Evolutionary conservation across 2,329 filamentous ascomycete species (phyloP).

Genomic region (Aureobasidium mangrovei): DNA sequence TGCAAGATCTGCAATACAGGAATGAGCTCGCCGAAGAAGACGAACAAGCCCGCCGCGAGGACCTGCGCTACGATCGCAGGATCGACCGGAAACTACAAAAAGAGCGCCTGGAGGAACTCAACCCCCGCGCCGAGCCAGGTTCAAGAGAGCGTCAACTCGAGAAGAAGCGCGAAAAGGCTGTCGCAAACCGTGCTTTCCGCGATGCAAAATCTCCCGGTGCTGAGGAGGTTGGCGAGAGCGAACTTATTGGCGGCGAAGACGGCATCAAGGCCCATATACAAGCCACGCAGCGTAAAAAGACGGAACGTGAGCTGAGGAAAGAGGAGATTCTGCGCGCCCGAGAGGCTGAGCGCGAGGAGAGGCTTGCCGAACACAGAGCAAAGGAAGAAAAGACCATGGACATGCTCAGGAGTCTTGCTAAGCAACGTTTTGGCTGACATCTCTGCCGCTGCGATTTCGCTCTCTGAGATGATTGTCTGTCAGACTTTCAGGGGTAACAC

Average conservation of each 20-base stretch:
- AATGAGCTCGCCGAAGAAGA: conserved; percentile 48
- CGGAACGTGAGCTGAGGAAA: conserved; percentile 69
- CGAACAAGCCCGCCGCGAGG: conserved; percentile 35
- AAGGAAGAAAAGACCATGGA: conserved; percentile 80
- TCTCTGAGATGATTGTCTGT: no score
- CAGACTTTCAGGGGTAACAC: no score
- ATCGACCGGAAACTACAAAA: conserved; percentile 58
- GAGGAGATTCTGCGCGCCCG: conserved; percentile 72
- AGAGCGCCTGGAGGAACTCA: conserved; percentile 68
- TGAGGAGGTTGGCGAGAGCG: conserved; percentile 59
- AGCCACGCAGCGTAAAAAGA: conserved; percentile 63
- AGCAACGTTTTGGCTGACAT: conserved; percentile 61
- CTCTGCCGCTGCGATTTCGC: no score
- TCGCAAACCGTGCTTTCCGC: conserved; percentile 64
- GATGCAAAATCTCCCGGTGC: conserved; percentile 55
- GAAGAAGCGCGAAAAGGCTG: conserved; percentile 66
- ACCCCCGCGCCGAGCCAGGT: conserved; percentile 72
- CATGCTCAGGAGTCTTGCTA: conserved; percentile 70
- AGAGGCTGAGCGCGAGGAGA: conserved; percentile 71
- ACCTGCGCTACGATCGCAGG: conserved; percentile 54
- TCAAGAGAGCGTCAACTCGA: conserved; percentile 77
- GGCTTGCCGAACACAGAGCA: conserved; percentile 56
- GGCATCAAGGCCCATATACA: conserved; percentile 57
- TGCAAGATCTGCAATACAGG: conserved; percentile 63
- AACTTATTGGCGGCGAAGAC: conserved; percentile 69